phyloP scores from a whole-genome alignment of 1,284 basidiomycete species.

The Sporisorium scitamineum region DNA sequence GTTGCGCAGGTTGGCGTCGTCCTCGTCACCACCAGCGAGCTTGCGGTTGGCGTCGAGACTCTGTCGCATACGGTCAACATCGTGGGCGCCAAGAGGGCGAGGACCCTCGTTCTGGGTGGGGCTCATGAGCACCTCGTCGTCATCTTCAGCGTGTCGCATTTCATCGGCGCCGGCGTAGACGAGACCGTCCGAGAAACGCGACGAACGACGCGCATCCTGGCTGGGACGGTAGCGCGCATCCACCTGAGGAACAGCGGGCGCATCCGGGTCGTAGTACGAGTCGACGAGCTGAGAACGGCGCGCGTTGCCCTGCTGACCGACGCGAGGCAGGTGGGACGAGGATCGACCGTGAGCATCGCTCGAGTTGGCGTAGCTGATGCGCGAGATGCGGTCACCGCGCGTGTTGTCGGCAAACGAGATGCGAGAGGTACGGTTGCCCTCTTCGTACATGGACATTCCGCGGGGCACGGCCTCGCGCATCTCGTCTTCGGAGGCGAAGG shows the following conservation, averaged over 20 bases:
- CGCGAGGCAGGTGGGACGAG: conserved; percentile 44
- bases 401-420: conserved; percentile 59
- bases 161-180: conserved; percentile 45
- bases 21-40: not conserved
- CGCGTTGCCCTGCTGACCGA: conserved; percentile 34
- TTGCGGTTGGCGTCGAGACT: conserved; percentile 43
- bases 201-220: conserved; percentile 38
- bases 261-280: conserved; percentile 59
- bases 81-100: conserved; percentile 36
- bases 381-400: conserved; percentile 58
- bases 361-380: conserved; percentile 60
- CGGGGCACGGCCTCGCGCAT: conserved; percentile 56
- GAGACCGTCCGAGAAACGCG: conserved; percentile 43
- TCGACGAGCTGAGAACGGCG: conserved; percentile 51
- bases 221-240: conserved; percentile 40
- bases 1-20: conserved; percentile 50
- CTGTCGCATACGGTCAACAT: conserved; percentile 53
- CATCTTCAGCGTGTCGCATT: conserved; percentile 36
- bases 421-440: conserved; percentile 49
- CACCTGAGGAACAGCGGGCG: conserved; percentile 52
- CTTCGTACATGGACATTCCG: conserved; percentile 54
- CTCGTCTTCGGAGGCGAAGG: conserved; percentile 47
- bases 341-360: conserved; percentile 44
- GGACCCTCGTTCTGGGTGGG: conserved; percentile 61
- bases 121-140: conserved; percentile 58